Evolutionary conservation across 2,329 filamentous ascomycete species (phyloP), one percentile per base, ranked within the genome.

Genomic region (Diaporthe sp.): DNA sequence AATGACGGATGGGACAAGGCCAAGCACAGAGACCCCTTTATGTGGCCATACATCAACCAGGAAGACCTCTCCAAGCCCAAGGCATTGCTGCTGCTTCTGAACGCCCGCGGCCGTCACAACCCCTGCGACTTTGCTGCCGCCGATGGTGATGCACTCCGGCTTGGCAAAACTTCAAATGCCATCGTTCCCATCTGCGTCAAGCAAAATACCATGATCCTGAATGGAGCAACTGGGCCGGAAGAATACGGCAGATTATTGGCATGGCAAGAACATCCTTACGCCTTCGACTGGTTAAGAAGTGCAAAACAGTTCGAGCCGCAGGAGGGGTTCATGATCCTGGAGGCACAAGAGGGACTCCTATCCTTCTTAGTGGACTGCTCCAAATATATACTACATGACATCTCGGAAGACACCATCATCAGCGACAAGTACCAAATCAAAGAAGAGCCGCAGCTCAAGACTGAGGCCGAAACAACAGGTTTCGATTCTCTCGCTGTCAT

Each of bases 31-130:
- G 83, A 85, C 8, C 72, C 81, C 12, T 90, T 82, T 75, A 79
- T 89, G 57, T 91, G 86, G 84, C 90, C 90, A 0, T 84, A 88
- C 61, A 87, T 92, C 79, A 92, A 92, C 77, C 83, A 89, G 55
- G 88, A 92, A 73, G 90, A 92, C 77, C 82, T 92, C 0, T 70
- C 78, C 0, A 82, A 86, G 31, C 79, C 85, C 0, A 87, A 86
- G 65, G 75, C 81, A 0, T 78, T 92, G 12, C 83, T 85, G 0
- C 80, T 92, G 9, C 82, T 92, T 28, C 79, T 93, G 15, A 89
- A 90, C 73, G 81, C 89, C 0, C 84, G 90, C 9, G 89, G 84
- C 7, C 85, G 87, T 0, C 78, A 89, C 73, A 75, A 79, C 0
- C 90, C 90, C 0, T 79, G 22, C 53, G 53, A 59, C 1, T 92